A percentile compares a stretch with the other conserved stretches of the same genome.
phyloP scores from a whole-genome alignment of 2,329 filamentous ascomycete species.

The Clonostachys sp. region DNA sequence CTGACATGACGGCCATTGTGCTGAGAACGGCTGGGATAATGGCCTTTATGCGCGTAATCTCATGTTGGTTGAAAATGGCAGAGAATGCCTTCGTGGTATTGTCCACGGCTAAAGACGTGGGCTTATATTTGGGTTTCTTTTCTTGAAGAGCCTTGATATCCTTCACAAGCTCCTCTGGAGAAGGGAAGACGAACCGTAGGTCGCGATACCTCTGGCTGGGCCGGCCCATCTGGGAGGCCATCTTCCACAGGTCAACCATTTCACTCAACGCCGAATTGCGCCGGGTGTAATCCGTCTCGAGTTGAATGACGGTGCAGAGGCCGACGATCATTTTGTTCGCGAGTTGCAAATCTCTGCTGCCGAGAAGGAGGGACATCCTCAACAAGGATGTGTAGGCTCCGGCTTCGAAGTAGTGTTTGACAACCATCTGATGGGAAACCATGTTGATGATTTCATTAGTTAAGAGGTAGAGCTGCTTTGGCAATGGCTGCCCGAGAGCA shows the following conservation, averaged over 20 bases:
- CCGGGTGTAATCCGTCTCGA: conserved; percentile 19
- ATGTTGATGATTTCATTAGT: background rate
- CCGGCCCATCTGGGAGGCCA: conserved; percentile 25
- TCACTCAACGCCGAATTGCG: conserved; percentile 13
- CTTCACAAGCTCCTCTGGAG: background rate
- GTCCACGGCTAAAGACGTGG: too few species aligned
- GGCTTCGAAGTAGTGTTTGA: conserved; percentile 14
- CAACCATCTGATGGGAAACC: conserved; percentile 15
- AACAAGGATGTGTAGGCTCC: too few species aligned
- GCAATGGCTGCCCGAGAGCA: conserved; percentile 15
- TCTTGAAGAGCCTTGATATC: background rate
- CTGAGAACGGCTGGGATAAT: too few species aligned
- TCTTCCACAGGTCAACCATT: conserved; percentile 27
- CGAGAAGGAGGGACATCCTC: too few species aligned
- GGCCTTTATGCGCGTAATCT: too few species aligned
- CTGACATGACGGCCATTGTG: too few species aligned
- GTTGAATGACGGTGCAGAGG: conserved; percentile 18
- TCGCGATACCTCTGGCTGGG: conserved; percentile 11
- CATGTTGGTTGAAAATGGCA: too few species aligned
- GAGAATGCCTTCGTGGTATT: too few species aligned
- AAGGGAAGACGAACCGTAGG: conserved; percentile 20
- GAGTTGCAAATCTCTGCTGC: too few species aligned
- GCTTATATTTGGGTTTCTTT: too few species aligned
- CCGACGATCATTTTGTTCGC: conserved; percentile 4
- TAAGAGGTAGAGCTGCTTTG: conserved; percentile 16